Percentiles rank a stretch among this genome's conserved stretches.
Evolutionary conservation across 805 yeast genomes (phyloP).

Genomic region (Candida ponderosae): DNA sequence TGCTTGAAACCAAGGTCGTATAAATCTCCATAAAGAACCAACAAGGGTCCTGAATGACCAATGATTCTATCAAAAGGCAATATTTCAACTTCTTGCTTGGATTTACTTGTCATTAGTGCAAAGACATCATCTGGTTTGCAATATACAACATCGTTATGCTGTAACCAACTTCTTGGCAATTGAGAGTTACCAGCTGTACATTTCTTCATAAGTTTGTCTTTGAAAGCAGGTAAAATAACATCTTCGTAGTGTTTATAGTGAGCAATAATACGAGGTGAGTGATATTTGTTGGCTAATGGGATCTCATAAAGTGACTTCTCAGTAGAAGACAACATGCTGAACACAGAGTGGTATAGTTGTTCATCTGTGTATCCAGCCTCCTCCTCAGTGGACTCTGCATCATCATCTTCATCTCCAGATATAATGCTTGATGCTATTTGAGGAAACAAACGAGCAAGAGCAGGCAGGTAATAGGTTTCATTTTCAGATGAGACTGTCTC

Average conservation of each 20-base stretch:
- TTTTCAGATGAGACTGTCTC: slow-evolving; percentile 20
- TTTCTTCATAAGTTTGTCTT: slow-evolving; percentile 12
- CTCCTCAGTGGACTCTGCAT: slow-evolving; percentile 1
- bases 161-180: slow-evolving; percentile 36
- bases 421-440: slow-evolving; percentile 1
- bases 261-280: slow-evolving; percentile 58
- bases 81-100: slow-evolving; percentile 12
- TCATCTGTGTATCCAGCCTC: slow-evolving; percentile 7
- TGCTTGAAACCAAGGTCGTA: slow-evolving; percentile 38
- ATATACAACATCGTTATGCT: slow-evolving; percentile 44
- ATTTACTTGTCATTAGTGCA: slow-evolving; percentile 56
- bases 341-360: slow-evolving; percentile 10
- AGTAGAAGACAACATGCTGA: slow-evolving; percentile 8
- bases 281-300: slow-evolving; percentile 27
- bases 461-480: slow-evolving; percentile 8
- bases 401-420: slow-evolving; percentile 6
- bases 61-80: slow-evolving; percentile 56
- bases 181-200: slow-evolving; percentile 5
- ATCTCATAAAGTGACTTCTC: slow-evolving; percentile 16
- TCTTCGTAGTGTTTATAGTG: slow-evolving; percentile 47
- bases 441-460: slow-evolving; percentile 4
- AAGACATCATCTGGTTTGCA: slow-evolving; percentile 68
- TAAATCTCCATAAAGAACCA: slow-evolving; percentile 63
- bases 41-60: slow-evolving; percentile 46
- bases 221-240: slow-evolving; percentile 22